phyloP scores from a whole-genome alignment of 2,329 filamentous ascomycete genomes.

The Juglanconis oblonga region DNA sequence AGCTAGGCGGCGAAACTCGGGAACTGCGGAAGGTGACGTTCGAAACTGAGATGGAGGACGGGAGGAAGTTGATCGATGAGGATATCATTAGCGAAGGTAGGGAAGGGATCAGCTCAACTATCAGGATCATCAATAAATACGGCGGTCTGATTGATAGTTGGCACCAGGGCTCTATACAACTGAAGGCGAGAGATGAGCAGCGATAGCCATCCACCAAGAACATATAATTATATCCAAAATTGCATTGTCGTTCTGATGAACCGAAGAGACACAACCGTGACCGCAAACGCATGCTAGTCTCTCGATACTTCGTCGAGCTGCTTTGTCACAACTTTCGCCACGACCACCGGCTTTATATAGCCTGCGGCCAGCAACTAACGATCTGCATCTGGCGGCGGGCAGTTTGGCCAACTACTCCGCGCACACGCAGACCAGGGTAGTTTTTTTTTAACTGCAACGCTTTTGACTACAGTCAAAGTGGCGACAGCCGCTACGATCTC shows the following conservation, averaged over 20 bases:
- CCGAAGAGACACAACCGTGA: too few relatives aligned
- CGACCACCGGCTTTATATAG: too few relatives aligned
- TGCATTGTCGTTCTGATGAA: too few relatives aligned
- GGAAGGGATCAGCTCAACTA: neutral
- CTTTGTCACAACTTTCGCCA: too few relatives aligned
- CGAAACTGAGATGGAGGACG: slow-evolving; percentile 19
- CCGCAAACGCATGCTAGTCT: too few relatives aligned
- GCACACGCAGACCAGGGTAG: neutral
- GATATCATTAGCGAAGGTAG: slow-evolving; percentile 13
- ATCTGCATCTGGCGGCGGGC: too few relatives aligned
- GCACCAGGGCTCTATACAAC: neutral
- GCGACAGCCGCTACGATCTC: neutral
- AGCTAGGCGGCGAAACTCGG: slow-evolving; percentile 8
- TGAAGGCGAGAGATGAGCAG: neutral
- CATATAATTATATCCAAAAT: too few relatives aligned
- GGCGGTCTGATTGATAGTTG: neutral
- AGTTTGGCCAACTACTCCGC: too few relatives aligned
- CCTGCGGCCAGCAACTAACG: too few relatives aligned
- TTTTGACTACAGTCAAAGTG: neutral
- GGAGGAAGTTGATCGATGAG: slow-evolving; percentile 16
- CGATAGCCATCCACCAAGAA: neutral
- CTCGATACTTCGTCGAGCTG: too few relatives aligned
- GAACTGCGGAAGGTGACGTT: slow-evolving; percentile 18
- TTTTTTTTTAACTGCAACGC: neutral
- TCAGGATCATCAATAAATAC: neutral